These are phyloP conservation scores for Cercis canadensis DNA, from an alignment of 306 rosid species.

Conservation along the genomic window DNA sequence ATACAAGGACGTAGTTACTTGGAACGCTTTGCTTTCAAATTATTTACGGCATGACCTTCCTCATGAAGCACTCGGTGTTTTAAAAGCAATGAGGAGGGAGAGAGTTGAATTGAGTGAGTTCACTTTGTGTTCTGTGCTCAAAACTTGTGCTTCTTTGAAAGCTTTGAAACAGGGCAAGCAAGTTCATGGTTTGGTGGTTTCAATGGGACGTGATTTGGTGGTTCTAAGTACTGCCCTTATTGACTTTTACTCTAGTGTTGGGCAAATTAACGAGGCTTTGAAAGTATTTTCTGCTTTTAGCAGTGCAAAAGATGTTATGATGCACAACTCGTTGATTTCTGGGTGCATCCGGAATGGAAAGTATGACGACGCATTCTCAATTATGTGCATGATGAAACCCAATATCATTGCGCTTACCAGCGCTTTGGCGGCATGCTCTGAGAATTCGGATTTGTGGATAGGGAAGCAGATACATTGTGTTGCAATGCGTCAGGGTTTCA, in stretches of 20 bases:
- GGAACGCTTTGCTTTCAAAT: constrained; percentile 61
- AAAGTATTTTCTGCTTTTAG: constrained; percentile 49
- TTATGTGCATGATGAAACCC: constrained; percentile 54
- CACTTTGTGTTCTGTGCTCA: constrained; percentile 69
- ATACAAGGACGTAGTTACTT: constrained; percentile 63
- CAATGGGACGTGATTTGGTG: constrained; percentile 62
- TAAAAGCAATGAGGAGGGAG: constrained; percentile 57
- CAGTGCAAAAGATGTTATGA: constrained; percentile 51
- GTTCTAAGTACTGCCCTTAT: constrained; percentile 68
- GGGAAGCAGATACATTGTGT: constrained; percentile 74
- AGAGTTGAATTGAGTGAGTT: constrained; percentile 55
- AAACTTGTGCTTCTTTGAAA: constrained; percentile 62
- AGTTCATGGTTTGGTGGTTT: constrained; percentile 72
- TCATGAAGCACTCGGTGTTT: constrained; percentile 48
- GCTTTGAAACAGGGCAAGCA: constrained; percentile 60
- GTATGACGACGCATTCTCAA: constrained; percentile 50
- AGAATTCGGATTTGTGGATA: constrained; percentile 53
- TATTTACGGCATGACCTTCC: constrained; percentile 54
- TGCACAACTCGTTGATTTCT: constrained; percentile 60
- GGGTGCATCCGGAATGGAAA: constrained; percentile 60
- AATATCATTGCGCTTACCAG: constrained; percentile 65
- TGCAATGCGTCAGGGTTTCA: constrained; percentile 55
- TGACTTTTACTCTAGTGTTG: constrained; percentile 62
- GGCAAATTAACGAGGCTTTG: constrained; percentile 54
- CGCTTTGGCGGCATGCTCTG: constrained; percentile 67